phyloP scores from a whole-genome alignment of 2,329 filamentous ascomycete genomes.

The Microcera coccophila region DNA sequence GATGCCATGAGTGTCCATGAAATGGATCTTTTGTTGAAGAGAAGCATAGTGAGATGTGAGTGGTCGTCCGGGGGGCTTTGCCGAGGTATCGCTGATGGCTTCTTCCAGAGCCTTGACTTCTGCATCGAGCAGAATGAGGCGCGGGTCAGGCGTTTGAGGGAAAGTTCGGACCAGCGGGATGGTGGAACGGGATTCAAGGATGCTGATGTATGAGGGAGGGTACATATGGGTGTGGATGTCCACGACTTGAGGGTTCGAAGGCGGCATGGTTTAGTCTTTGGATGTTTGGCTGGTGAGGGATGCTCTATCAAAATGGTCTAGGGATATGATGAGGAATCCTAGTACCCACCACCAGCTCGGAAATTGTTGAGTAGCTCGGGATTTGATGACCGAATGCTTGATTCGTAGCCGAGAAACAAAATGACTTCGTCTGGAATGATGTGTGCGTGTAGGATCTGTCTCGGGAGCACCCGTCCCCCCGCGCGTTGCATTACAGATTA shows the following conservation, averaged over 20 bases:
- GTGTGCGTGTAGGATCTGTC: not conserved
- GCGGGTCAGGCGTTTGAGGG: conserved; percentile 51
- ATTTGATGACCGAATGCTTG: too few species aligned
- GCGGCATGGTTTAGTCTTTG: too few species aligned
- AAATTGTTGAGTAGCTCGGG: too few species aligned
- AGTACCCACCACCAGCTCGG: too few species aligned
- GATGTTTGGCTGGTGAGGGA: too few species aligned
- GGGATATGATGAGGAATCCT: too few species aligned
- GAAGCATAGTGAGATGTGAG: conserved; percentile 81
- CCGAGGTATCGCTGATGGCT: conserved; percentile 50
- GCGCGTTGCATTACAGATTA: not conserved
- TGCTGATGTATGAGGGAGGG: conserved; percentile 58
- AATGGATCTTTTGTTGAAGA: conserved; percentile 72
- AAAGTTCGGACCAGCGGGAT: conserved; percentile 72
- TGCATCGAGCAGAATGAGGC: conserved; percentile 61
- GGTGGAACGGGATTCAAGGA: conserved; percentile 54
- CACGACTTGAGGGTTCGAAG: conserved; percentile 41
- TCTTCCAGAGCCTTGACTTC: conserved; percentile 46
- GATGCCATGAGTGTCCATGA: conserved; percentile 84
- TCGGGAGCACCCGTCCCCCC: not conserved
- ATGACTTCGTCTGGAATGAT: too few species aligned
- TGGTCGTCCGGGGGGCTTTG: conserved; percentile 68
- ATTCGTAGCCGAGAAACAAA: too few species aligned
- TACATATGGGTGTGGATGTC: conserved; percentile 71
- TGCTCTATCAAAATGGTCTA: too few species aligned